These are phyloP conservation scores for Heterobasidion occidentale DNA, from an alignment of 1,284 basidiomycete genomes.

Conservation along the genomic window DNA sequence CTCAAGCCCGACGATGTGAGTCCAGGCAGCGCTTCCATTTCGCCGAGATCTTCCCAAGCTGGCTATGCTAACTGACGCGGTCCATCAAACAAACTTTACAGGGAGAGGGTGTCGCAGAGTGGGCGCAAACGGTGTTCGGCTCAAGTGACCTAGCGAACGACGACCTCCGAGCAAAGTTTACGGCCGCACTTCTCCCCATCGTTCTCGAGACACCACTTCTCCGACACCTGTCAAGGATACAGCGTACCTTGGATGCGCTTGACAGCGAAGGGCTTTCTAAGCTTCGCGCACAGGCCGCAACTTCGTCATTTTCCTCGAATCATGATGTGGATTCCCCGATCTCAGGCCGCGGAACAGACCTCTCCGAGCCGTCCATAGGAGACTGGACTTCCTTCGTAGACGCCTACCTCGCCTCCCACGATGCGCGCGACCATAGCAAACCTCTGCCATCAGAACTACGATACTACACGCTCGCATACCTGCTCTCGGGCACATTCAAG, in stretches of 20 bases:
- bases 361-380: constrained; percentile 33
- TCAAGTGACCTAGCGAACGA: background rate
- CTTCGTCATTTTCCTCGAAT: background rate
- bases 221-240: background rate
- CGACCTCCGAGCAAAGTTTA: background rate
- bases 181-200: background rate
- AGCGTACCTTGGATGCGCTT: constrained; percentile 1
- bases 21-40: constrained; percentile 14
- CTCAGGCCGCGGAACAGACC: constrained; percentile 6
- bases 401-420: constrained; percentile 34
- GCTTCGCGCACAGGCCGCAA: background rate
- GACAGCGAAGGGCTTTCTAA: constrained; percentile 2
- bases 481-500: constrained; percentile 91
- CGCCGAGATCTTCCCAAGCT: background rate
- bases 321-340: background rate
- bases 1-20: constrained; percentile 54
- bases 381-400: constrained; percentile 59
- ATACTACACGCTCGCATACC: constrained; percentile 64
- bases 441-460: constrained; percentile 38
- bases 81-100: background rate
- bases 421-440: constrained; percentile 26
- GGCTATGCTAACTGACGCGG: background rate
- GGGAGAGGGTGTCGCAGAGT: constrained; percentile 1
- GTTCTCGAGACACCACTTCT: background rate
- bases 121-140: background rate